These are phyloP conservation scores for Parathielavia hyrcaniae DNA, from an alignment of 495 filamentous ascomycete genomes.

Conservation along the genomic window DNA sequence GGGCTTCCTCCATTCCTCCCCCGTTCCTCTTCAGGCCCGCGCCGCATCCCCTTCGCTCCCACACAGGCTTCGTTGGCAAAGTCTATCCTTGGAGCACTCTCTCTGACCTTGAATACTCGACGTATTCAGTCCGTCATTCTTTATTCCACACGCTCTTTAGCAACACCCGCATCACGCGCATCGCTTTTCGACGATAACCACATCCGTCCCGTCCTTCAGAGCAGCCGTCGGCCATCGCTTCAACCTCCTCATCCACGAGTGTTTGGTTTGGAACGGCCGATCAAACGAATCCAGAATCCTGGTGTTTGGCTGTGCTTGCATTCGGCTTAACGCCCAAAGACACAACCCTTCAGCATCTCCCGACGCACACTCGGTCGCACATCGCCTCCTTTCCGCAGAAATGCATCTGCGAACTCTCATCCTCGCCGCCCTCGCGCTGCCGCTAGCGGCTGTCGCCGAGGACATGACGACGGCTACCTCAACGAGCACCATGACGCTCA, in stretches of 20 bases:
- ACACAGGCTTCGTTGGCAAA: slow-evolving; percentile 54
- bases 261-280: background rate
- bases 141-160: slow-evolving; percentile 19
- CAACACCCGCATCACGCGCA: slow-evolving; percentile 6
- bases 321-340: background rate
- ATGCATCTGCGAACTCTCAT: slow-evolving; percentile 29
- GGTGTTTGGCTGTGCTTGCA: background rate
- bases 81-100: slow-evolving; percentile 37
- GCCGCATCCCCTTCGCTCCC: slow-evolving; percentile 15
- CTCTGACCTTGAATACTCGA: slow-evolving; percentile 39
- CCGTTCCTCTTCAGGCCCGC: slow-evolving; percentile 14
- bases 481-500: slow-evolving; percentile 48
- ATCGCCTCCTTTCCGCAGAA: slow-evolving; percentile 11
- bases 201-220: background rate
- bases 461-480: slow-evolving; percentile 36
- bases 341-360: background rate
- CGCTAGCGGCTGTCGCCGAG: slow-evolving; percentile 37
- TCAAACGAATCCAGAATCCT: background rate
- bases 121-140: slow-evolving; percentile 40
- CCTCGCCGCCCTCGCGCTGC: slow-evolving; percentile 40
- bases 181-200: background rate
- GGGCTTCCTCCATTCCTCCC: slow-evolving; percentile 13
- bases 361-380: background rate
- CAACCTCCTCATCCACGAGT: background rate
- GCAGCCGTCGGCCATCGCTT: background rate